Conservation (phyloP, 139 green algal species). For the Picochlorum costavermella region DNA sequence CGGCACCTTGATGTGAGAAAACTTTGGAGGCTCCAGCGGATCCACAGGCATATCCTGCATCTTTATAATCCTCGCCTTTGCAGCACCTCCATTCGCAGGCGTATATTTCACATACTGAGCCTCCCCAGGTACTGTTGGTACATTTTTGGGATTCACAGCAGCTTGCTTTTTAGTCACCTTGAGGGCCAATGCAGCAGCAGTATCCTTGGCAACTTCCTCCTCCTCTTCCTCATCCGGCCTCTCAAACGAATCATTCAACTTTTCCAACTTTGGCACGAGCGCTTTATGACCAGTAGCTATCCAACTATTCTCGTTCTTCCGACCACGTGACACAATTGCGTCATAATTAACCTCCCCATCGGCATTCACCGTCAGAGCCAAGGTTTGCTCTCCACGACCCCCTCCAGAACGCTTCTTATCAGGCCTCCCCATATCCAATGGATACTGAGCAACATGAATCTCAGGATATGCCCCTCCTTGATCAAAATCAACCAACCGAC, state of each 20-base stretch:
- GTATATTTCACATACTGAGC: slow-evolving; percentile 95
- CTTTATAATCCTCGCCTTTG: slow-evolving; percentile 86
- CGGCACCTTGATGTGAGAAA: slow-evolving; percentile 70
- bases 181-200: slow-evolving; percentile 51
- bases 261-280: slow-evolving; percentile 81
- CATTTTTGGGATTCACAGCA: slow-evolving; percentile 64
- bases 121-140: slow-evolving; percentile 59
- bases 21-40: slow-evolving; percentile 95
- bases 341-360: slow-evolving; percentile 81
- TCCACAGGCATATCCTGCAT: slow-evolving; percentile 95
- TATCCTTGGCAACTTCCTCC: slow-evolving; percentile 55
- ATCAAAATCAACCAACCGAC: slow-evolving; percentile 72
- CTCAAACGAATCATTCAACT: slow-evolving; percentile 45
- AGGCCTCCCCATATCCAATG: slow-evolving; percentile 77
- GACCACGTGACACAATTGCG: slow-evolving; percentile 67
- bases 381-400: slow-evolving; percentile 31
- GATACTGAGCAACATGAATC: slow-evolving; percentile 86
- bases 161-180: slow-evolving; percentile 71
- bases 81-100: slow-evolving; percentile 54
- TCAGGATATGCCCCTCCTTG: slow-evolving; percentile 83
- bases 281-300: slow-evolving; percentile 65
- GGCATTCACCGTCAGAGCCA: slow-evolving; percentile 64
- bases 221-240: slow-evolving; percentile 76
- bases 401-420: slow-evolving; percentile 30
- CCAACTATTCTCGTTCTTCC: slow-evolving; percentile 57